A percentile compares a stretch with the other conserved stretches of the same genome.
Conservation (phyloP, 257 asterid genomes). For the Fraxinus quadrangulata region DNA sequence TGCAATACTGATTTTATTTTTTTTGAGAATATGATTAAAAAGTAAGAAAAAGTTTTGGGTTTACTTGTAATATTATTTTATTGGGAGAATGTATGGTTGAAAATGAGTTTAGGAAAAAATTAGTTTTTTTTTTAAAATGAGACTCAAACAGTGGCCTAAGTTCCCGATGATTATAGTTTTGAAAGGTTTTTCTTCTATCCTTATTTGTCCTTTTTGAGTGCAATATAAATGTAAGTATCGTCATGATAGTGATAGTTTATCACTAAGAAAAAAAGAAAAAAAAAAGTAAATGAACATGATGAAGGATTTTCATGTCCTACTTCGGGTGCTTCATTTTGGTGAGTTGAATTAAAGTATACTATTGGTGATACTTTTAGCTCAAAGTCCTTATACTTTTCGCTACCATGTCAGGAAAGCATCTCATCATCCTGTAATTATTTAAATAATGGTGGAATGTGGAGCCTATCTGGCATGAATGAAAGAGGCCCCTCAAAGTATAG, state of each 20-base stretch:
- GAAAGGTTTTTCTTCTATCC: neutral
- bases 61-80: too few species aligned
- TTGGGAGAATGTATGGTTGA: too few species aligned
- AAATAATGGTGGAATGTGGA: constrained; percentile 77
- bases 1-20: too few species aligned
- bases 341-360: neutral
- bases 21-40: too few species aligned
- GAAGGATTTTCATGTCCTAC: neutral
- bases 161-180: neutral
- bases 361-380: neutral
- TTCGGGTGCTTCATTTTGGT: neutral
- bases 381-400: constrained; percentile 12
- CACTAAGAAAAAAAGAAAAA: neutral
- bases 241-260: neutral
- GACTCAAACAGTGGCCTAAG: too few species aligned
- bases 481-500: constrained; percentile 67
- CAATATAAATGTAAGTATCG: neutral
- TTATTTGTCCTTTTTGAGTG: neutral
- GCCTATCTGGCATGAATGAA: constrained; percentile 49
- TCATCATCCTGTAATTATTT: constrained; percentile 69
- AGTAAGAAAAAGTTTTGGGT: too few species aligned
- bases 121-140: too few species aligned
- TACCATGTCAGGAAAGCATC: constrained; percentile 65
- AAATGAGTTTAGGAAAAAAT: too few species aligned
- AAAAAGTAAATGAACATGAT: neutral